Conservation (phyloP, 257 asterid species). For the Petunia axillaris region DNA sequence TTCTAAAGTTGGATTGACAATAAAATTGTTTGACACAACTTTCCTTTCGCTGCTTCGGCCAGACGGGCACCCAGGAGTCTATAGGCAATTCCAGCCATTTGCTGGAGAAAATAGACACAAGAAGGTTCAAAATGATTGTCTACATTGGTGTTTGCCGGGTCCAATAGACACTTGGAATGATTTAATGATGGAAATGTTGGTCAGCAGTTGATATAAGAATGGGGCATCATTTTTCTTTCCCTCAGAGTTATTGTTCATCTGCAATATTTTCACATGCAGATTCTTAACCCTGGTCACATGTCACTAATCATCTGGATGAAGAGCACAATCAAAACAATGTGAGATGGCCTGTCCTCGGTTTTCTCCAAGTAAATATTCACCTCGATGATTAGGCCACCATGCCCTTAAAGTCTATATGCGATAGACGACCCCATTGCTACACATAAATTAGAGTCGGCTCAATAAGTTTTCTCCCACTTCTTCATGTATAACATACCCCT, state of each 20-base stretch:
- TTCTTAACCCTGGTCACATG: too few relatives aligned
- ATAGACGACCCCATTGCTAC: background rate
- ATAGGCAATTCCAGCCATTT: conserved; percentile 64
- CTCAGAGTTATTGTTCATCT: background rate
- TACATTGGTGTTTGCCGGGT: conserved; percentile 96
- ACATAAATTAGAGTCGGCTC: background rate
- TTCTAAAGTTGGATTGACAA: conserved; percentile 45
- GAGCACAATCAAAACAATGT: background rate
- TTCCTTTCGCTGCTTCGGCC: conserved; percentile 71
- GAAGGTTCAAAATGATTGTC: conserved; percentile 59
- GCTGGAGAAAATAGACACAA: conserved; percentile 38
- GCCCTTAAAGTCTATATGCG: too few relatives aligned
- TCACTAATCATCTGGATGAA: background rate
- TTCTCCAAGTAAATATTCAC: background rate
- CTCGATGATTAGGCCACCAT: too few relatives aligned
- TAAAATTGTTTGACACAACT: conserved; percentile 57
- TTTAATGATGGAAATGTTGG: conserved; percentile 67
- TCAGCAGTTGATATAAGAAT: conserved; percentile 41
- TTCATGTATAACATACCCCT: background rate
- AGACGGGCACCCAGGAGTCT: conserved; percentile 84
- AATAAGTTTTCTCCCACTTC: background rate
- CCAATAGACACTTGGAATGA: conserved; percentile 90
- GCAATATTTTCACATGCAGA: background rate
- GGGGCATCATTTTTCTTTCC: background rate
- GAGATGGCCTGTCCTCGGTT: background rate